Percentiles rank a stretch among this genome's conserved stretches.
Evolutionary conservation across 2,329 filamentous ascomycete genomes (phyloP).

Genomic region (Fusarium armeniacum): DNA sequence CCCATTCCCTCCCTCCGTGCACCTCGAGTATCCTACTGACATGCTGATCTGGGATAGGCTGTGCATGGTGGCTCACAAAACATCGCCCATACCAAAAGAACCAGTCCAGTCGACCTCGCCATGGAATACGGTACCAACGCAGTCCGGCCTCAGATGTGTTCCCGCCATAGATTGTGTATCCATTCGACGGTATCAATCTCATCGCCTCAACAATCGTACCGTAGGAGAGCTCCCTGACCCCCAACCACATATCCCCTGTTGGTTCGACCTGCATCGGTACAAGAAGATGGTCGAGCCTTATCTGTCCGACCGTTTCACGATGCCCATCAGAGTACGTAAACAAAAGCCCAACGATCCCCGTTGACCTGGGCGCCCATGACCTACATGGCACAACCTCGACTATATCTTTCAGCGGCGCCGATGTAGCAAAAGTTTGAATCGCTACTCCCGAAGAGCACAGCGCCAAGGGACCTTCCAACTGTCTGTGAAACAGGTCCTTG

Average conservation of each 20-base stretch:
- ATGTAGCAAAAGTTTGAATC: neutral
- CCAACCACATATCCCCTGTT: conserved; percentile 24
- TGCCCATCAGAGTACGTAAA: conserved; percentile 22
- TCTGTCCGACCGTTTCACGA: conserved; percentile 22
- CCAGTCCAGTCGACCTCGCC: conserved; percentile 20
- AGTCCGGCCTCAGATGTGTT: conserved; percentile 3
- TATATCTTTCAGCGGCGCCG: conserved; percentile 10
- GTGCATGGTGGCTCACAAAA: neutral
- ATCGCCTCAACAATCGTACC: conserved; percentile 4
- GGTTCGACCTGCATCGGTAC: neutral
- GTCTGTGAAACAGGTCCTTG: neutral
- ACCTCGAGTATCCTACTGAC: neutral
- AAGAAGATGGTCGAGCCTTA: conserved; percentile 23
- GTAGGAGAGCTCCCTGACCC: neutral
- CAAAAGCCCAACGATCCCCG: conserved; percentile 20
- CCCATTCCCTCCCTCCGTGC: conserved; percentile 2
- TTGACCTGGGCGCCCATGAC: conserved; percentile 18
- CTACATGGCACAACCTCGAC: conserved; percentile 1
- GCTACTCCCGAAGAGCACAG: neutral
- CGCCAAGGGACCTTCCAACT: neutral
- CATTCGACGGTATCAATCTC: conserved; percentile 16
- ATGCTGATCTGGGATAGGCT: neutral
- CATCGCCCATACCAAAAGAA: conserved; percentile 7
- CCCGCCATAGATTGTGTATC: conserved; percentile 4
- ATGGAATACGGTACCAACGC: conserved; percentile 1